Evolutionary conservation across 805 yeast genomes (phyloP).

Genomic region (Saccharomyces kudriavzevii): DNA sequence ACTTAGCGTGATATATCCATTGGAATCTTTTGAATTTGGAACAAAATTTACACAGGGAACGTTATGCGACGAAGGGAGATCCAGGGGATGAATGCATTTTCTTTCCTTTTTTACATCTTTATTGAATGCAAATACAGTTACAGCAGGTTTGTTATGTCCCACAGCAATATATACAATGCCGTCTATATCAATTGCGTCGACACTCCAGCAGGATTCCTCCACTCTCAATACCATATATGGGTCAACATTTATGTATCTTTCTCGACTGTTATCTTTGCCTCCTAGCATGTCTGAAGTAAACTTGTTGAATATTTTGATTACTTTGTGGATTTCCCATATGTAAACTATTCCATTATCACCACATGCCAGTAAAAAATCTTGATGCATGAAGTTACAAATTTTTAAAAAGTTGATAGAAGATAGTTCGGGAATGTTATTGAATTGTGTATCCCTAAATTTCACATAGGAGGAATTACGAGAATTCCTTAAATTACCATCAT

Average conservation of each 20-base stretch:
- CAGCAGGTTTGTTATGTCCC: slow-evolving; percentile 19
- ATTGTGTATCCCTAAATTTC: slow-evolving; percentile 1
- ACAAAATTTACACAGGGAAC: slow-evolving; percentile 16
- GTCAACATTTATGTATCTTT: background rate
- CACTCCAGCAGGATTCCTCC: slow-evolving; percentile 19
- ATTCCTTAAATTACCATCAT: background rate
- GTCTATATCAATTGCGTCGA: slow-evolving; percentile 11
- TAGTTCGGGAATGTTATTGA: background rate
- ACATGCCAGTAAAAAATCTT: slow-evolving; percentile 41
- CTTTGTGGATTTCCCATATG: slow-evolving; percentile 30
- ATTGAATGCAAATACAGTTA: slow-evolving; percentile 11
- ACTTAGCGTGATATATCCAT: slow-evolving; percentile 10
- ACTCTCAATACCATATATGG: slow-evolving; percentile 9
- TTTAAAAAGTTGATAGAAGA: slow-evolving; percentile 43
- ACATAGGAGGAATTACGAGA: background rate
- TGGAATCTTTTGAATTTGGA: slow-evolving; percentile 4
- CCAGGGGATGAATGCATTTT: background rate
- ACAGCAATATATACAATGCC: slow-evolving; percentile 11
- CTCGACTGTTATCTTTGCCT: background rate
- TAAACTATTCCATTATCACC: slow-evolving; percentile 48
- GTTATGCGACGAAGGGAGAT: slow-evolving; percentile 12
- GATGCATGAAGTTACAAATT: slow-evolving; percentile 30
- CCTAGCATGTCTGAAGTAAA: background rate
- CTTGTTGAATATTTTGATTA: slow-evolving; percentile 16
- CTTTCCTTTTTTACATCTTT: background rate